Evolutionary conservation across 805 yeast genomes (phyloP).

Genomic region (Candida yuanshanica): DNA sequence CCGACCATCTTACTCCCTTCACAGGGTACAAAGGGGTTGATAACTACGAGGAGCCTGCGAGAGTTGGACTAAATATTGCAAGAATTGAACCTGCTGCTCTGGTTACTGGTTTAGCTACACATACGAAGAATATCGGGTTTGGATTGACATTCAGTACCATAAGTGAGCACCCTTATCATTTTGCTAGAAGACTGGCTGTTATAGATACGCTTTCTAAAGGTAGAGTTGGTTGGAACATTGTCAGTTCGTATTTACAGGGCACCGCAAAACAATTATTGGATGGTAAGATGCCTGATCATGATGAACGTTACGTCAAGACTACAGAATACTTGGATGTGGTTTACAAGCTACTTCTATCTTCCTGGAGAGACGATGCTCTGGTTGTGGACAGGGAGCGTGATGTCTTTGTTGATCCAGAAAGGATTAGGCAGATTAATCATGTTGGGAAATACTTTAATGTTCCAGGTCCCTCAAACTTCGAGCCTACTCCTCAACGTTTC

Average conservation of each 20-base stretch:
- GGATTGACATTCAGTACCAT: slow-evolving; percentile 40
- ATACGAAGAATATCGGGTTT: slow-evolving; percentile 32
- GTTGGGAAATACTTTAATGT: slow-evolving; percentile 26
- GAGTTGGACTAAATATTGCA: slow-evolving; percentile 24
- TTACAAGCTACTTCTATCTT: slow-evolving; percentile 31
- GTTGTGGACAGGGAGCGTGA: slow-evolving; percentile 20
- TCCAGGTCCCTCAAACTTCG: slow-evolving; percentile 23
- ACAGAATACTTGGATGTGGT: slow-evolving; percentile 36
- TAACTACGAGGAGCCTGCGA: slow-evolving; percentile 28
- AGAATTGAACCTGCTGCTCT: slow-evolving; percentile 29
- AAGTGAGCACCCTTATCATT: slow-evolving; percentile 36
- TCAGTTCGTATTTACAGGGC: slow-evolving; percentile 36
- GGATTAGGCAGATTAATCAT: slow-evolving; percentile 27
- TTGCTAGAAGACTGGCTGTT: slow-evolving; percentile 26
- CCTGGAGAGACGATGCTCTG: slow-evolving; percentile 35
- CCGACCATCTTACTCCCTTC: slow-evolving; percentile 34
- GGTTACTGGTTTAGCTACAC: slow-evolving; percentile 34
- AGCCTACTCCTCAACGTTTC: slow-evolving; percentile 37
- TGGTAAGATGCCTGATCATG: slow-evolving; percentile 27
- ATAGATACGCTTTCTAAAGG: slow-evolving; percentile 38
- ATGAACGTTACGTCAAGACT: slow-evolving; percentile 35
- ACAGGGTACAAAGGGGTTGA: slow-evolving; percentile 36
- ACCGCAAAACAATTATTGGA: slow-evolving; percentile 35
- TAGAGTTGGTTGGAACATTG: slow-evolving; percentile 42
- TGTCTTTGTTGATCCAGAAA: slow-evolving; percentile 27